A percentile compares a stretch with the other conserved stretches of the same genome.
phyloP scores from a whole-genome alignment of 1,139 yeast genomes.

The Candida pseudocylindracea region DNA sequence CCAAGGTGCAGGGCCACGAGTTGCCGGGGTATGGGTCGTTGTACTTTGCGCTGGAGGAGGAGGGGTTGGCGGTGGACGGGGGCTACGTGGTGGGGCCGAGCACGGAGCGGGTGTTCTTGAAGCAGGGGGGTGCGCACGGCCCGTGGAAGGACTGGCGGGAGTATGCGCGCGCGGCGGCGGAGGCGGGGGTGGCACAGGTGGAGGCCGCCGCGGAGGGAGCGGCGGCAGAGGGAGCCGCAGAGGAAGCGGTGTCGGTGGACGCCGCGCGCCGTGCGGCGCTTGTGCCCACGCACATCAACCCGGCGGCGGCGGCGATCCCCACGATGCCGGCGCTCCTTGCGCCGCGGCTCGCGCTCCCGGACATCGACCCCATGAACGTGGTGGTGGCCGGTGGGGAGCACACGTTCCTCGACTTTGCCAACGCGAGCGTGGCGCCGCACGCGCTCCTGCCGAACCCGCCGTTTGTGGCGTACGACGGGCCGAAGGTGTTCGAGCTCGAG shows the following conservation, averaged over 20 bases:
- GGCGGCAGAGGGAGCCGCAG: neutral
- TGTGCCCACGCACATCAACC: constrained; percentile 23
- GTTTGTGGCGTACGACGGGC: constrained; percentile 73
- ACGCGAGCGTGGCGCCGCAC: constrained; percentile 60
- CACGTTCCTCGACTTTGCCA: constrained; percentile 63
- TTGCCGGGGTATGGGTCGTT: constrained; percentile 68
- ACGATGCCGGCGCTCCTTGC: constrained; percentile 38
- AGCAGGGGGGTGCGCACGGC: constrained; percentile 39
- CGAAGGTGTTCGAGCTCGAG: constrained; percentile 52
- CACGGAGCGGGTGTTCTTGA: constrained; percentile 58
- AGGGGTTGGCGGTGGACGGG: constrained; percentile 6
- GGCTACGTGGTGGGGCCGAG: constrained; percentile 92
- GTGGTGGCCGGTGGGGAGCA: constrained; percentile 19
- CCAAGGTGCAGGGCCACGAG: constrained; percentile 21
- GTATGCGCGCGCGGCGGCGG: constrained; percentile 9
- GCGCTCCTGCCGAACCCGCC: constrained; percentile 57
- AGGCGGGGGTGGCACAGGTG: constrained; percentile 36
- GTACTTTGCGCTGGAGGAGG: constrained; percentile 30
- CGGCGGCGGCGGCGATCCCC: constrained; percentile 26
- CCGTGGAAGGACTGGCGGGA: constrained; percentile 28
- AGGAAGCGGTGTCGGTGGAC: constrained; percentile 11
- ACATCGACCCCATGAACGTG: constrained; percentile 79
- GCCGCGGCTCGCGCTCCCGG: constrained; percentile 63
- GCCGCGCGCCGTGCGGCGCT: constrained; percentile 21
- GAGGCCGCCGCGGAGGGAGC: constrained; percentile 20